Percentiles rank a stretch among this genome's conserved stretches.
Conservation (phyloP, 805 yeast species). For the Yamadazyma laniorum region DNA sequence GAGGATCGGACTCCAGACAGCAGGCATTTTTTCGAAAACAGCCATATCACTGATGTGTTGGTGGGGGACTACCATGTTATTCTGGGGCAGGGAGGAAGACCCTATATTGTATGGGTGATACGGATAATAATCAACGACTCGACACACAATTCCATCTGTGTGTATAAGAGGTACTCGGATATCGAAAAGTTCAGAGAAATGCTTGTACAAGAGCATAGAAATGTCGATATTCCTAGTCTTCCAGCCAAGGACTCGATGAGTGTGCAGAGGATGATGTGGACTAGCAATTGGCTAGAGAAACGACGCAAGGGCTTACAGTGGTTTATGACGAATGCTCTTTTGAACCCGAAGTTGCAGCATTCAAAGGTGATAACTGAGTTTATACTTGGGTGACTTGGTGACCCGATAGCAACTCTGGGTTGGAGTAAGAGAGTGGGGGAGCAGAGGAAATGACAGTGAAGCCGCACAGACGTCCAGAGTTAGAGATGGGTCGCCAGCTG, state of each 20-base stretch:
- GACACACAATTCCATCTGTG: constrained; percentile 38
- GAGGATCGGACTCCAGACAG: constrained; percentile 18
- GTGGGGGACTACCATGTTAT: constrained; percentile 41
- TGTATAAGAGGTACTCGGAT: constrained; percentile 66
- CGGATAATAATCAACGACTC: constrained; percentile 37
- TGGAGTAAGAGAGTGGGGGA: too few species aligned
- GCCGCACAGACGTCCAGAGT: too few species aligned
- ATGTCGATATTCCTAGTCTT: constrained; percentile 39
- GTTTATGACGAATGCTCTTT: constrained; percentile 53
- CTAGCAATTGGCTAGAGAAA: constrained; percentile 48
- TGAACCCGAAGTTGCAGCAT: constrained; percentile 47
- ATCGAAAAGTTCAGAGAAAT: constrained; percentile 47
- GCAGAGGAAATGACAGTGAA: too few species aligned
- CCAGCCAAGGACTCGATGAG: constrained; percentile 53
- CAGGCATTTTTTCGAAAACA: constrained; percentile 18
- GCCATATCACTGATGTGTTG: constrained; percentile 40
- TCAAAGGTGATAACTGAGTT: constrained; percentile 40
- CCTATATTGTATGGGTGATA: constrained; percentile 41
- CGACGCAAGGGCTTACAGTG: constrained; percentile 58
- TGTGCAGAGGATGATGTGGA: constrained; percentile 35
- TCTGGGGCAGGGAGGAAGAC: constrained; percentile 35
- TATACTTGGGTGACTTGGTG: constrained; percentile 8
- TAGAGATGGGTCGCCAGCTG: too few species aligned
- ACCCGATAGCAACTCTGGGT: too few species aligned
- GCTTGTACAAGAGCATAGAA: constrained; percentile 46